Conservation (phyloP, 1,139 yeast genomes). For the Lodderomyces beijingensis region DNA sequence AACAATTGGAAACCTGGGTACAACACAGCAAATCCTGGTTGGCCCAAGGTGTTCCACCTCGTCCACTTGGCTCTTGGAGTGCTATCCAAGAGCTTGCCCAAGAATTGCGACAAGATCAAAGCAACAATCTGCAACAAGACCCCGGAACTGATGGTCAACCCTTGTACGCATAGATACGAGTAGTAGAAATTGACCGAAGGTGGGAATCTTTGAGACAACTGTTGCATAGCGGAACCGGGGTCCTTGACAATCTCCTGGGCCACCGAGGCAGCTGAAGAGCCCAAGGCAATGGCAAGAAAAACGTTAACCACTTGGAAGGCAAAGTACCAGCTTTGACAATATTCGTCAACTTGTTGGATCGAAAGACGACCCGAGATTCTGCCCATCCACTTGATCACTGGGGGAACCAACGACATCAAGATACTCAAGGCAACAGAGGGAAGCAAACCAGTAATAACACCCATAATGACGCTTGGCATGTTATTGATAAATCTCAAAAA, state of each 20-base stretch:
- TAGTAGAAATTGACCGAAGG: slow-evolving; percentile 70
- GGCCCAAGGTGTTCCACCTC: slow-evolving; percentile 38
- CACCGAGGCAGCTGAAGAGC: slow-evolving; percentile 75
- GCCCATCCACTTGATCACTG: slow-evolving; percentile 63
- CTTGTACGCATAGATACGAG: slow-evolving; percentile 45
- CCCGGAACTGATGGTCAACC: slow-evolving; percentile 38
- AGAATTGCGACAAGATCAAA: slow-evolving; percentile 41
- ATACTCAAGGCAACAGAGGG: slow-evolving; percentile 81
- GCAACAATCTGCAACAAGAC: slow-evolving; percentile 39
- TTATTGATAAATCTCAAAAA: slow-evolving; percentile 69
- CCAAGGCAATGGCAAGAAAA: slow-evolving; percentile 73
- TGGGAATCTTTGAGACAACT: slow-evolving; percentile 60
- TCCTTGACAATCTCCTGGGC: slow-evolving; percentile 53
- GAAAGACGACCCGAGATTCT: slow-evolving; percentile 69
- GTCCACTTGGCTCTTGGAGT: slow-evolving; percentile 49
- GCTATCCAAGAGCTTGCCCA: slow-evolving; percentile 42
- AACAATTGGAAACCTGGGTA: slow-evolving; percentile 41
- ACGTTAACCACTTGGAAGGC: slow-evolving; percentile 87
- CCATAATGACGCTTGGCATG: slow-evolving; percentile 63
- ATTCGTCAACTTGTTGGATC: slow-evolving; percentile 65
- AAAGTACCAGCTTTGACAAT: slow-evolving; percentile 81
- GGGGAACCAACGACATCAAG: slow-evolving; percentile 78
- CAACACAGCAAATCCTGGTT: slow-evolving; percentile 37
- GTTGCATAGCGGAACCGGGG: slow-evolving; percentile 52
- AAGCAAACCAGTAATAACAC: slow-evolving; percentile 79